phyloP scores from a whole-genome alignment of 495 filamentous ascomycete genomes.

The Penicillium manginii region DNA sequence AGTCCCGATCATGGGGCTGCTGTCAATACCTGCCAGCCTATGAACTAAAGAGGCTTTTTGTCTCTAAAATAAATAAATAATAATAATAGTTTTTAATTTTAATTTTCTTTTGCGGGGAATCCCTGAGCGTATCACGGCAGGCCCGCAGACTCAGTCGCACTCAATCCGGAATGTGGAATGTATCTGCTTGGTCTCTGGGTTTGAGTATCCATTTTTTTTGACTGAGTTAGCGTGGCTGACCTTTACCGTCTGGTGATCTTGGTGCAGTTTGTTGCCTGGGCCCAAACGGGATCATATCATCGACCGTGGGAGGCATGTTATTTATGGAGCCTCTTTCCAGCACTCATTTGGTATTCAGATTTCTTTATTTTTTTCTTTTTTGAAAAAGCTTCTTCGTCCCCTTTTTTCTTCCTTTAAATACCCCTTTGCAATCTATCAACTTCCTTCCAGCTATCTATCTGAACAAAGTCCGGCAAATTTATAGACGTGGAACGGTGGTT shows the following conservation, averaged over 20 bases:
- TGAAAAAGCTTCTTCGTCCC: constrained; percentile 23
- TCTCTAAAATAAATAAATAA: neutral
- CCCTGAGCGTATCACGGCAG: constrained; percentile 36
- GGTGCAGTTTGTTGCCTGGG: constrained; percentile 22
- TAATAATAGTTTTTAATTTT: neutral
- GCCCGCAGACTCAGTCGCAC: constrained; percentile 21
- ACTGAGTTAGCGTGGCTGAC: constrained; percentile 18
- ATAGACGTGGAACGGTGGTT: constrained; percentile 3
- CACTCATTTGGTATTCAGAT: constrained; percentile 9
- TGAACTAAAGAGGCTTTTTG: neutral
- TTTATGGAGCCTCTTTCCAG: constrained; percentile 20
- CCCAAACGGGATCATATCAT: constrained; percentile 18
- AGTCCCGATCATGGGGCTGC: constrained; percentile 15
- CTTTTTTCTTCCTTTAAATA: constrained; percentile 17
- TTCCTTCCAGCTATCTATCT: neutral
- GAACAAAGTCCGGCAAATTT: neutral
- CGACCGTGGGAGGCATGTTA: constrained; percentile 7
- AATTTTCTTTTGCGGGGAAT: constrained; percentile 36
- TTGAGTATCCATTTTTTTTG: constrained; percentile 22
- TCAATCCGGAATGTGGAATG: constrained; percentile 33
- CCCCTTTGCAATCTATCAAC: constrained; percentile 1
- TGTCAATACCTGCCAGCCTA: neutral
- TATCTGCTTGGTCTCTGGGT: constrained; percentile 17
- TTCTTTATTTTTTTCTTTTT: constrained; percentile 14
- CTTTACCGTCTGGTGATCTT: constrained; percentile 25